Conservation (phyloP, 2,329 filamentous ascomycete genomes). For the Microdochium nivale region DNA sequence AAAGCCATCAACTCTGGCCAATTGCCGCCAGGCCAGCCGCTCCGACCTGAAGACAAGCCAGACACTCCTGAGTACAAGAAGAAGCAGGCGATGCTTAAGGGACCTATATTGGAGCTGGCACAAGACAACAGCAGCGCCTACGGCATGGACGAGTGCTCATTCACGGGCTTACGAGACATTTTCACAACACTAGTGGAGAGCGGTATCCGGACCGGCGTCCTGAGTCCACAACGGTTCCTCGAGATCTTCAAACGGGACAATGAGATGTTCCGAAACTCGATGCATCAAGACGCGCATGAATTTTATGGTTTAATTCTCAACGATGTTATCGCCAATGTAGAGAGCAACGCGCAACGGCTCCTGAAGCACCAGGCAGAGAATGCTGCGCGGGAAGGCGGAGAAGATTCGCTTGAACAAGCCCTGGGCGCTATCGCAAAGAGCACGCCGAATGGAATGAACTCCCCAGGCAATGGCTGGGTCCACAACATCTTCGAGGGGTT, state of each 20-base stretch:
- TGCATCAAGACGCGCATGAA: conserved; percentile 98
- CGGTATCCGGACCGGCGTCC: conserved; percentile 73
- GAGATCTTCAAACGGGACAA: conserved; percentile 92
- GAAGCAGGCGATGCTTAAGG: conserved; percentile 82
- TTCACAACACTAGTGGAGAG: conserved; percentile 84
- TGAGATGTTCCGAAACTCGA: conserved; percentile 92
- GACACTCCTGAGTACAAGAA: conserved; percentile 98
- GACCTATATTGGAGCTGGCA: conserved; percentile 78
- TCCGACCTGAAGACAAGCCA: conserved; percentile 80
- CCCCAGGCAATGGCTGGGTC: conserved; percentile 75
- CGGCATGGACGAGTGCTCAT: conserved; percentile 90
- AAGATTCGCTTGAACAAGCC: conserved; percentile 40
- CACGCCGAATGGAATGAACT: conserved; percentile 33
- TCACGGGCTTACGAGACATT: conserved; percentile 91
- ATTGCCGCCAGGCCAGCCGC: conserved; percentile 40
- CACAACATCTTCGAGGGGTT: conserved; percentile 95
- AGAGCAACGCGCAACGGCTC: conserved; percentile 68
- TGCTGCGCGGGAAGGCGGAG: conserved; percentile 30
- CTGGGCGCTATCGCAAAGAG: conserved; percentile 27
- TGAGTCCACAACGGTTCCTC: conserved; percentile 86
- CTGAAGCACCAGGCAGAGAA: conserved; percentile 37
- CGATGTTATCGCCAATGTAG: conserved; percentile 88
- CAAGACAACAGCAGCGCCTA: conserved; percentile 74
- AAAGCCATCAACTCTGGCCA: conserved; percentile 45
- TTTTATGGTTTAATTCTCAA: conserved; percentile 95